phyloP scores from a whole-genome alignment of 225 moss, liverwort and hornwort species.

The Neckera pumila region DNA sequence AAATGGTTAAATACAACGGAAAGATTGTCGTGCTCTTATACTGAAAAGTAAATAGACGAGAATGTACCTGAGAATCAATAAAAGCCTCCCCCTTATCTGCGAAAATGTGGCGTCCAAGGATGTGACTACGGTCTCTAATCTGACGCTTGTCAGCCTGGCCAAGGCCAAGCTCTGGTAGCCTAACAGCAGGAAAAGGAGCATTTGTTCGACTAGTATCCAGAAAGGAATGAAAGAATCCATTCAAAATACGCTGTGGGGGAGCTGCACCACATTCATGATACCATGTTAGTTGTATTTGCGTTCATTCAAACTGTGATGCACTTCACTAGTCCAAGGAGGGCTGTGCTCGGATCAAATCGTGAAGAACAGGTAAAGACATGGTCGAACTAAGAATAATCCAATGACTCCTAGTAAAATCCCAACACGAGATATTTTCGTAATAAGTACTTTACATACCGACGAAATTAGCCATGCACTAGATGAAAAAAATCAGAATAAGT shows the following conservation, averaged over 20 bases:
- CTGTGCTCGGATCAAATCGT: background rate
- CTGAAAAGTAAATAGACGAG: background rate
- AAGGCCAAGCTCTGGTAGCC: constrained; percentile 79
- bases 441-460: background rate
- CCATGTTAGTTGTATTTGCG: background rate
- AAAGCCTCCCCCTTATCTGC: constrained; percentile 83
- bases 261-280: constrained; percentile 34
- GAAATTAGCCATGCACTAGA: background rate
- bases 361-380: background rate
- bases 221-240: constrained; percentile 74
- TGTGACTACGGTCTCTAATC: constrained; percentile 94
- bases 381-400: background rate
- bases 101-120: constrained; percentile 93
- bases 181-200: constrained; percentile 71
- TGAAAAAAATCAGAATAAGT: background rate
- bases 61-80: constrained; percentile 67
- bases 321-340: background rate
- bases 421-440: background rate
- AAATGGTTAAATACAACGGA: background rate
- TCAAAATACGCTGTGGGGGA: constrained; percentile 65
- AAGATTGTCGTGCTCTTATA: background rate
- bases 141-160: constrained; percentile 87
- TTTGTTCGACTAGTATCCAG: constrained; percentile 67
- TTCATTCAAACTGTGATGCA: background rate
- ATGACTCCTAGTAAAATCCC: background rate